Evolutionary conservation across 2,329 filamentous ascomycete genomes (phyloP).

Genomic region (Bipolaris gigantea): DNA sequence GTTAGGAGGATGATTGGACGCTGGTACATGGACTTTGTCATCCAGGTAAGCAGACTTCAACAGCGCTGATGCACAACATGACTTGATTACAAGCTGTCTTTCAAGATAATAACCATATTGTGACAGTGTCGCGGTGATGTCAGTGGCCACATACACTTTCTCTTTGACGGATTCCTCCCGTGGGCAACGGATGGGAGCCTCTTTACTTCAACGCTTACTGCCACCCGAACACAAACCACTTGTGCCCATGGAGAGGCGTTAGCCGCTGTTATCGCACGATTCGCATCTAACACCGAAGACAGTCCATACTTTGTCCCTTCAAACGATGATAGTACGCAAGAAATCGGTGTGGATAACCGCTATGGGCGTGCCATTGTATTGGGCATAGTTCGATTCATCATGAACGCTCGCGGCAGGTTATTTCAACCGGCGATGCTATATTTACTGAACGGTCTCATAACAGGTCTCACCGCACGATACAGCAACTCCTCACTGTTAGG

Average conservation of each 20-base stretch:
- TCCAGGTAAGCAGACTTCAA: constrained; percentile 12
- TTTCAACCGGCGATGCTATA: constrained; percentile 50
- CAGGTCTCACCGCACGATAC: constrained; percentile 30
- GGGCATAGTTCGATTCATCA: constrained; percentile 41
- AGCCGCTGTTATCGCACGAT: constrained; percentile 38
- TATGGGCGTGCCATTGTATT: constrained; percentile 28
- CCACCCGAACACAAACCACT: constrained; percentile 29
- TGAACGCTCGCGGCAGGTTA: constrained; percentile 39
- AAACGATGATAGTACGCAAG: not conserved
- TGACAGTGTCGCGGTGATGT: constrained; percentile 6
- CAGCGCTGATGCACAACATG: not conserved
- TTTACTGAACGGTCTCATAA: constrained; percentile 47
- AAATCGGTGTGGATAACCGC: constrained; percentile 6
- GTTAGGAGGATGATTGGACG: constrained; percentile 51
- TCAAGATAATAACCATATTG: not conserved
- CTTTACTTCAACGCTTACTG: constrained; percentile 46
- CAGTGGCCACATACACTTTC: constrained; percentile 30
- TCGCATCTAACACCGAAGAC: constrained; percentile 26
- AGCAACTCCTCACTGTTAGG: not conserved
- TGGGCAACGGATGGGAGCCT: constrained; percentile 52
- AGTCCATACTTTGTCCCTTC: not conserved
- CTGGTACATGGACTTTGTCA: constrained; percentile 47
- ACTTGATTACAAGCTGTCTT: not conserved
- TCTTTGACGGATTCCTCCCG: constrained; percentile 48
- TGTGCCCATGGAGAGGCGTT: constrained; percentile 49